These are phyloP conservation scores for Lophiotrema nucula DNA, from an alignment of 495 filamentous ascomycete genomes.

Conservation along the genomic window DNA sequence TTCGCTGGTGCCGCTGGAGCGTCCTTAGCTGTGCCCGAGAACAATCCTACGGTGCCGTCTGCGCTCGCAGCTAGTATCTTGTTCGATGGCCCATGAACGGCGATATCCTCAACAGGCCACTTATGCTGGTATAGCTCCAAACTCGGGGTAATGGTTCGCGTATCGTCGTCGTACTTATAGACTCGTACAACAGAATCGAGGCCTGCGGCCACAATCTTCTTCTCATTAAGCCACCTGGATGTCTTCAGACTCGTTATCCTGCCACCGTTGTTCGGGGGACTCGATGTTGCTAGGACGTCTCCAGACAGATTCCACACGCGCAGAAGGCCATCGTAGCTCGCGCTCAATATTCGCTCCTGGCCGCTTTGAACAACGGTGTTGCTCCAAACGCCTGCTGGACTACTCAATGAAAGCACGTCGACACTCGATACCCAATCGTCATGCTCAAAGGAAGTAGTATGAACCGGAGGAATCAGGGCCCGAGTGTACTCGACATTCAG, in stretches of 20 bases:
- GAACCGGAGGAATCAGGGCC: constrained; percentile 80
- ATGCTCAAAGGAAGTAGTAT: constrained; percentile 85
- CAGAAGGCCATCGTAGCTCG: constrained; percentile 83
- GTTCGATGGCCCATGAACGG: constrained; percentile 70
- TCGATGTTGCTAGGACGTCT: constrained; percentile 69
- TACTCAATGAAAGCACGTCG: constrained; percentile 73
- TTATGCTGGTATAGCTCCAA: constrained; percentile 88
- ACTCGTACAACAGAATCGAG: constrained; percentile 79
- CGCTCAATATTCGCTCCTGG: constrained; percentile 76
- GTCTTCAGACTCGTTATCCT: constrained; percentile 75
- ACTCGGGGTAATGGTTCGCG: constrained; percentile 61
- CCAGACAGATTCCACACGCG: constrained; percentile 87
- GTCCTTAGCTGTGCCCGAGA: constrained; percentile 73
- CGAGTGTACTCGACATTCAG: constrained; percentile 90
- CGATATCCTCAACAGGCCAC: constrained; percentile 67
- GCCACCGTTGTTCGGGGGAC: constrained; percentile 60
- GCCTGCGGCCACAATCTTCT: constrained; percentile 73
- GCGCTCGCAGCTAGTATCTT: constrained; percentile 78
- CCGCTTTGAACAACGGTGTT: constrained; percentile 42
- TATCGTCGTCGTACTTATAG: constrained; percentile 74
- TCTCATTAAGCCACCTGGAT: constrained; percentile 74
- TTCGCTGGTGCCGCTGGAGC: constrained; percentile 66
- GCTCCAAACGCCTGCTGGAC: constrained; percentile 58
- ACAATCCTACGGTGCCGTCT: constrained; percentile 79
- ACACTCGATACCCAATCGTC: constrained; percentile 96